Evolutionary conservation across 768 basidiomycete genomes (phyloP), one percentile per base, ranked within the genome.

Genomic region (Hysterangium stoloniferum): DNA sequence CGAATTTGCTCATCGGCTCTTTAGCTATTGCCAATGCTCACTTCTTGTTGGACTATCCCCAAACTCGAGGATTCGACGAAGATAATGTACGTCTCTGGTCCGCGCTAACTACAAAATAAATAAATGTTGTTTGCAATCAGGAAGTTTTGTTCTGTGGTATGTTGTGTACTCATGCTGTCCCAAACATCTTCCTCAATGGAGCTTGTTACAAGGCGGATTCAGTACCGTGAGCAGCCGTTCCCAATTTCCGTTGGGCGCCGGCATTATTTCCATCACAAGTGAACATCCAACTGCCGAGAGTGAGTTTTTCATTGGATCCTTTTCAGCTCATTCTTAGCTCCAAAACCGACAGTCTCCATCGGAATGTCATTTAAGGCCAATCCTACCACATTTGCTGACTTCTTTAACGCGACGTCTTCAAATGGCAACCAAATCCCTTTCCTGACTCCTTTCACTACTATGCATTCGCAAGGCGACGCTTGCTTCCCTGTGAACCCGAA

Each of bases 41-140:
- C 65, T 93, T 92, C 68, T 82, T 84, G 57, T 71, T 92, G 36
- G 76, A 82, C 58, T 91, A 78, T 63, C 91, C 90, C 15, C 56
- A 70, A 1, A 81, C 86, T 9, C 73, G 90, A 41, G 91, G 90
- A 1, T 92, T 93, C 62, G 72, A 72, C 48, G 74, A 81, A 49
- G 67, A 74, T 45, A 58, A 71, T 13, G 84, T 52, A n/a, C 4
- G 34, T 38, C 33, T 20, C 13, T 9, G 12, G 20, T 28, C 20
- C n/a, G 42, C 4, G 15, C 20, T 43, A 17, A 42, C 38, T 33
- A 15, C 29, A 38, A 38, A 35, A 32, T 45, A 27, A 11, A 24
- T 29, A 53, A 52, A 46, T 51, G 20, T 37, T 24, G 13, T 52
- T 19, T 40, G 6, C 33, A 20, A 4, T 19, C 28, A 51, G 49